Evolutionary conservation across 2,329 filamentous ascomycete genomes (phyloP).

Genomic region (Colletotrichum nymphaeae): DNA sequence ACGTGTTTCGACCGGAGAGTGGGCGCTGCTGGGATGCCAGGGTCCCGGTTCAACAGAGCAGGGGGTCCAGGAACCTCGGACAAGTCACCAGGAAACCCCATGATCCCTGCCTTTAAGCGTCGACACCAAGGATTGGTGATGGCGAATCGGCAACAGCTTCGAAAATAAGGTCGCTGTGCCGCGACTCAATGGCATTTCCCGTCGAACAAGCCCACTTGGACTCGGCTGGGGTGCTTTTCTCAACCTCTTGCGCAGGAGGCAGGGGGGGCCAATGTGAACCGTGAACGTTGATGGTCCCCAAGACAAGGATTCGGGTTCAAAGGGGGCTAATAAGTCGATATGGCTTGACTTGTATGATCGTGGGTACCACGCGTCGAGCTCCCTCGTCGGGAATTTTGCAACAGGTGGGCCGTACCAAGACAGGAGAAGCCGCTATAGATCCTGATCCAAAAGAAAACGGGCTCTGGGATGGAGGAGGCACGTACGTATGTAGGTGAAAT

Average conservation of each 20-base stretch:
- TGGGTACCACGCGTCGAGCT: conserved; percentile 6
- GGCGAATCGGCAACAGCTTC: conserved; percentile 36
- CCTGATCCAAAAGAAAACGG: neutral
- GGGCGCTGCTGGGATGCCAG: conserved; percentile 41
- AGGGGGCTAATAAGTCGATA: neutral
- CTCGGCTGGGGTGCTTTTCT: conserved; percentile 24
- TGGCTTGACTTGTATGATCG: conserved; percentile 25
- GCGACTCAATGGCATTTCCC: conserved; percentile 44
- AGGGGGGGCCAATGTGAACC: conserved; percentile 5
- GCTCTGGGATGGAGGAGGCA: neutral
- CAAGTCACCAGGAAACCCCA: conserved; percentile 32
- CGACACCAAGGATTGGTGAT: conserved; percentile 30
- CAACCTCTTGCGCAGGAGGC: conserved; percentile 24
- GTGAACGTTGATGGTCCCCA: neutral
- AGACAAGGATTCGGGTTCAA: conserved; percentile 9
- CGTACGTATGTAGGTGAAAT: neutral
- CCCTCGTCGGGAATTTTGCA: conserved; percentile 19
- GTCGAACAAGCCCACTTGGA: conserved; percentile 41
- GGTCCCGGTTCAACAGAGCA: conserved; percentile 30
- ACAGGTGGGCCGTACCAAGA: conserved; percentile 10
- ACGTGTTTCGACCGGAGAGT: conserved; percentile 54
- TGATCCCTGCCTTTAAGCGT: conserved; percentile 34
- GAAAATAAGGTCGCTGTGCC: conserved; percentile 36
- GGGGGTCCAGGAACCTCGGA: conserved; percentile 35
- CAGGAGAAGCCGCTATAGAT: neutral